Evolutionary conservation across 2,329 filamentous ascomycete species (phyloP), one percentile per base, ranked within the genome.

Genomic region (Scedosporium boydii): DNA sequence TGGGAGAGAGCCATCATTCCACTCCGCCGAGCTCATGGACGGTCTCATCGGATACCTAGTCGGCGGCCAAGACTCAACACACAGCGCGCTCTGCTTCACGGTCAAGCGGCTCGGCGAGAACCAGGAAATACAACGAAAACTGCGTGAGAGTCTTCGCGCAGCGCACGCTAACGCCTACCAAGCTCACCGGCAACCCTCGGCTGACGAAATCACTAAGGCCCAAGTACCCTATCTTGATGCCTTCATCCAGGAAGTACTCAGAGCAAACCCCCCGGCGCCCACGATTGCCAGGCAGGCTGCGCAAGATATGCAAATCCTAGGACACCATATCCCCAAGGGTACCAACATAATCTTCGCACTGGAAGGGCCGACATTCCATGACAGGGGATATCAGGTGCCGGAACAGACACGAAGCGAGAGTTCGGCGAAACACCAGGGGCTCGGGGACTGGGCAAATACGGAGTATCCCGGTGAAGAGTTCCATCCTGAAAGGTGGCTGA

Each of bases 401-500:
- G 74, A 76, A 59, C 23, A 65, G 16, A n/a, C 48, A 26, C 69
- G 73, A 6, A 70, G 69, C 27, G 53, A 66, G 0, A 67, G 66
- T 3, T 69, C 67, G n/a, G 65, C 65, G 14, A 60, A 64, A 21
- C 67, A 66, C 62, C 69, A 67, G 53, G 67, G 64, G 9, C 65
- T 68, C 5, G 67, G 73, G 73, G 71, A 71, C 6, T 65, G 71
- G 41, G 63, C 53, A n/a, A 69, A 66, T 66, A 67, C 5, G 70
- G 73, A 42, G 64, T 59, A 44, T 16, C 21, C 29, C 4, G 29
- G n/a, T 12, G 57, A 59, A 12, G 53, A 63, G 7, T 77, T 75
- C 66, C 67, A 66, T 51, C 76, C 76, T 1, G 74, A 77, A 64
- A 67, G 76, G 7, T 78, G 75, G 75, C 69, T 77, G 7, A 66